phyloP scores from a whole-genome alignment of 164 flowering plant species.

The Nymphaea thermarum region DNA sequence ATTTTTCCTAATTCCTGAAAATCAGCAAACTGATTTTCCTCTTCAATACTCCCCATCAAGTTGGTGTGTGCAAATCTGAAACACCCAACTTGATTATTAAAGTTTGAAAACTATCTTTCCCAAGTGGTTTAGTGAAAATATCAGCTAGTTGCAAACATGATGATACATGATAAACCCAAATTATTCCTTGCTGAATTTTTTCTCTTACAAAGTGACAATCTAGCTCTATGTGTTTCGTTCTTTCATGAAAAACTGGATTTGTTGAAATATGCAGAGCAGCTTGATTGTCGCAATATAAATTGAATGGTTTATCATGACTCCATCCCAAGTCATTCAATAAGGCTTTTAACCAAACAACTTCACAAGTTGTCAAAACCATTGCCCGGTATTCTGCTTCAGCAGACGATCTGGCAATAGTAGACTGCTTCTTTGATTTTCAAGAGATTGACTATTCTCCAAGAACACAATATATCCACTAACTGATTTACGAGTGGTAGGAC shows the following conservation, averaged over 20 bases:
- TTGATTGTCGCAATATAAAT: constrained; percentile 1
- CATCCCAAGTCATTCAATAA: neutral
- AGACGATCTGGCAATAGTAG: neutral
- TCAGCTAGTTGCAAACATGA: neutral
- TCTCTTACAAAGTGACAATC: neutral
- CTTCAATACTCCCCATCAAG: neutral
- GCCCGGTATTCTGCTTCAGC: constrained; percentile 3
- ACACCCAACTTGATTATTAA: constrained; percentile 1
- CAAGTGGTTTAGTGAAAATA: neutral
- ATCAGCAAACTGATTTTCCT: too few relatives aligned
- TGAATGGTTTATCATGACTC: neutral
- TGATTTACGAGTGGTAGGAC: neutral
- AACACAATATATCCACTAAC: neutral
- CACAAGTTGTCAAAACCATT: constrained; percentile 3
- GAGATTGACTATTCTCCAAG: constrained; percentile 3
- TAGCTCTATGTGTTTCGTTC: neutral
- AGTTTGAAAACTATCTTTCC: neutral
- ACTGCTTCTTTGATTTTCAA: constrained; percentile 9
- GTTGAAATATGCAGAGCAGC: neutral
- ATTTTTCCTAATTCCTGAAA: too few relatives aligned
- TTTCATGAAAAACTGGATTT: neutral
- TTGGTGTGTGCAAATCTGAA: neutral
- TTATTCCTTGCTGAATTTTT: neutral
- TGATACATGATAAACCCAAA: neutral
- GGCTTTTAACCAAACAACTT: neutral